These are phyloP conservation scores for Sordaria brevicollis DNA, from an alignment of 495 filamentous ascomycete species.

Conservation along the genomic window DNA sequence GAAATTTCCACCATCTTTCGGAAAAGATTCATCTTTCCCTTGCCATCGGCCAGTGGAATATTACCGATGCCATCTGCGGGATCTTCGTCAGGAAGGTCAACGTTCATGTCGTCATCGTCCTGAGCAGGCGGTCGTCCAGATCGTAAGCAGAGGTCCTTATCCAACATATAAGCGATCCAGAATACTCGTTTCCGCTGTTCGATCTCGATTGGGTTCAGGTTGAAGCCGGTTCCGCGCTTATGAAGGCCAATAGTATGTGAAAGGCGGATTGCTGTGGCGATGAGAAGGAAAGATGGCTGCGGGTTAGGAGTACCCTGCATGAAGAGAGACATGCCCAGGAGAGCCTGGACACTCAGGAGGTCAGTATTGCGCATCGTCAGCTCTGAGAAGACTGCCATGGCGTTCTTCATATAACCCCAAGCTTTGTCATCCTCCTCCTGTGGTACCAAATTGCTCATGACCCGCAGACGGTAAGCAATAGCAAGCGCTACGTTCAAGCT, in stretches of 20 bases:
- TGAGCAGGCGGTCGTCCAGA: constrained; percentile 89
- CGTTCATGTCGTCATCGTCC: constrained; percentile 97
- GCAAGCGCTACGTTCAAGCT: constrained; percentile 90
- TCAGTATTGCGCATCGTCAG: constrained; percentile 94
- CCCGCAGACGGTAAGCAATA: constrained; percentile 79
- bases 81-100: constrained; percentile 85
- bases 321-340: constrained; percentile 93
- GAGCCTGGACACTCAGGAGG: constrained; percentile 88
- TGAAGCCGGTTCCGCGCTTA: constrained; percentile 83
- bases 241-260: constrained; percentile 93
- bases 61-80: constrained; percentile 88
- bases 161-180: constrained; percentile 94
- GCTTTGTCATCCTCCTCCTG: constrained; percentile 87
- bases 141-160: constrained; percentile 90
- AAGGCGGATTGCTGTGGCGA: constrained; percentile 84
- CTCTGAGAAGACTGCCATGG: constrained; percentile 84
- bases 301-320: constrained; percentile 95
- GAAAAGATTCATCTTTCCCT: constrained; percentile 89
- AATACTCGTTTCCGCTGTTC: constrained; percentile 96
- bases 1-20: constrained; percentile 83
- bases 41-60: constrained; percentile 82
- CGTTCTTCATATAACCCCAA: constrained; percentile 94
- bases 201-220: constrained; percentile 78
- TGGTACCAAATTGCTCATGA: constrained; percentile 89
- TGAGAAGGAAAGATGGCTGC: constrained; percentile 86